Evolutionary conservation across 108 stramenopile species (phyloP), one percentile per base, ranked within the genome.

Genomic region (Parmales sp.): DNA sequence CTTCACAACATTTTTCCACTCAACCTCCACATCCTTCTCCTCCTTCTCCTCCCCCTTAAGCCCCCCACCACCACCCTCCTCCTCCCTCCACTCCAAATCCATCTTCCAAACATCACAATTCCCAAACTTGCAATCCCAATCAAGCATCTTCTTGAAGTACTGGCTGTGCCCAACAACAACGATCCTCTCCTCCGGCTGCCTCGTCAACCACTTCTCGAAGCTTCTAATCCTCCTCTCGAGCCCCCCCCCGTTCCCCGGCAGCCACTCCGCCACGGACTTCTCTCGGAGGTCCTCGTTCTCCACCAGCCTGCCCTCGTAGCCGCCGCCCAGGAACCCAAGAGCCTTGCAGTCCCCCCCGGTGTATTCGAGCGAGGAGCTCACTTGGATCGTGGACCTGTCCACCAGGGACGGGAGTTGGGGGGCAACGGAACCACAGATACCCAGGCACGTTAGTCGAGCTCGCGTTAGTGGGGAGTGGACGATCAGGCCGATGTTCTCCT

Each of bases 21-120:
- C n/a, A n/a, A n/a, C n/a, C n/a, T n/a, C n/a, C n/a, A n/a, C n/a
- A n/a, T n/a, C n/a, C n/a, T n/a, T n/a, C n/a, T n/a, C n/a, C n/a
- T n/a, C n/a, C n/a, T n/a, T n/a, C n/a, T n/a, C n/a, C n/a, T n/a
- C n/a, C n/a, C n/a, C n/a, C n/a, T n/a, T n/a, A n/a, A n/a, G n/a
- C n/a, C n/a, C n/a, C n/a, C n/a, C n/a, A n/a, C n/a, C n/a, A n/a
- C n/a, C n/a, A n/a, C n/a, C n/a, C n/a, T n/a, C n/a, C n/a, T n/a
- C n/a, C n/a, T n/a, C n/a, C n/a, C n/a, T n/a, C n/a, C n/a, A n/a
- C n/a, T n/a, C n/a, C n/a, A 69, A 82, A 25, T 76, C 43, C n/a
- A 81, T 76, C 64, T 80, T 43, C 87, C 87, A 88, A 0, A 88
- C 87, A 72, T 88, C 84, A 60, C 87, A 88, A 54, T 88, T 88